Percentiles rank a stretch among this genome's conserved stretches.
These are phyloP conservation scores for Trichoderma orchidacearum DNA, from an alignment of 495 filamentous ascomycete species.

Conservation along the genomic window DNA sequence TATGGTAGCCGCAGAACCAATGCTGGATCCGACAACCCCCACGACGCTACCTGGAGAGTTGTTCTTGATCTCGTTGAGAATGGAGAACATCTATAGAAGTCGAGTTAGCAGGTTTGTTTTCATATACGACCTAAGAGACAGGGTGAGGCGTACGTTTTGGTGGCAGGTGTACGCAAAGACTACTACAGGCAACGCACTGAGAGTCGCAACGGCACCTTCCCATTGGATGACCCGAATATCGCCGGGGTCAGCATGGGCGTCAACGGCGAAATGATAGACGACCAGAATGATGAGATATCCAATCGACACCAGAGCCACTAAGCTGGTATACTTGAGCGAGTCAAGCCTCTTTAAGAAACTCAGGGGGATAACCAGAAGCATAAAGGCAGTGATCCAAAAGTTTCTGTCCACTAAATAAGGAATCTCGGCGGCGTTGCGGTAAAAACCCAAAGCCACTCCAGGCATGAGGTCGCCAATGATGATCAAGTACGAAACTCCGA, in stretches of 20 bases:
- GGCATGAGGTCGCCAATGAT: conserved; percentile 99
- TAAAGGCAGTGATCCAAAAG: conserved; percentile 98
- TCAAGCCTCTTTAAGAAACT: conserved; percentile 84
- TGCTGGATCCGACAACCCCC: conserved; percentile 65
- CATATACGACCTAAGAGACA: background rate
- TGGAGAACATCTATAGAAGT: conserved; percentile 89
- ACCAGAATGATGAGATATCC: conserved; percentile 86
- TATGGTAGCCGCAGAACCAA: conserved; percentile 63
- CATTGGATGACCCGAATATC: conserved; percentile 60
- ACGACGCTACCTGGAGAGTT: conserved; percentile 70
- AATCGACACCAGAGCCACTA: conserved; percentile 84
- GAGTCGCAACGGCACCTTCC: conserved; percentile 60
- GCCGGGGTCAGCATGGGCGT: conserved; percentile 59
- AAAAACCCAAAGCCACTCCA: conserved; percentile 65
- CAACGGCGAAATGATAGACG: conserved; percentile 76
- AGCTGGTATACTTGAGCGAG: conserved; percentile 91
- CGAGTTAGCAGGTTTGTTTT: conserved; percentile 2
- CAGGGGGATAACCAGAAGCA: conserved; percentile 88
- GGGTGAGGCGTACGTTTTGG: conserved; percentile 58
- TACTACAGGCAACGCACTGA: conserved; percentile 84
- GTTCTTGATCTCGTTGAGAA: conserved; percentile 85
- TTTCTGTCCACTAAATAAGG: conserved; percentile 73
- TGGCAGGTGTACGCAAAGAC: conserved; percentile 98
- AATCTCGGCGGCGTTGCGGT: conserved; percentile 39
- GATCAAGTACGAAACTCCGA: conserved; percentile 92